A percentile compares a stretch with the other conserved stretches of the same genome.
phyloP scores from a whole-genome alignment of 805 yeast genomes.

The Ogataea populi-albae region DNA sequence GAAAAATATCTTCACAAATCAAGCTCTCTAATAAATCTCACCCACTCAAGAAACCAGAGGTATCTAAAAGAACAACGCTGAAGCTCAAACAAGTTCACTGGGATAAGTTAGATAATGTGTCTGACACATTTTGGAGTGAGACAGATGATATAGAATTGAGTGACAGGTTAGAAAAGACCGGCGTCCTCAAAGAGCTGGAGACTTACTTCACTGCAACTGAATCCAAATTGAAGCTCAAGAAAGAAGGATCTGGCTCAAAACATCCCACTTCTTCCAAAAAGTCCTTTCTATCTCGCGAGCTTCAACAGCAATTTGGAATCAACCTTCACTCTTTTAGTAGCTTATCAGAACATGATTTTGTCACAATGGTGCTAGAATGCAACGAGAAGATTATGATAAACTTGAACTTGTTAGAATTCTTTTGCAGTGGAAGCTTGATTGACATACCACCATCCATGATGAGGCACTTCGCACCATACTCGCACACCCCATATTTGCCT shows the following conservation, averaged over 20 bases:
- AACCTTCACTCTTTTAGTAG: constrained; percentile 63
- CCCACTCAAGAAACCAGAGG: no score
- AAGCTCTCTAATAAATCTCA: no score
- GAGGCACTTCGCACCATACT: constrained; percentile 61
- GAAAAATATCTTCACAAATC: no score
- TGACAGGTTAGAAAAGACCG: constrained; percentile 50
- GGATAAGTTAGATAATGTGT: constrained; percentile 65
- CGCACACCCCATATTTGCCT: constrained; percentile 43
- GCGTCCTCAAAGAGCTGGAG: constrained; percentile 66
- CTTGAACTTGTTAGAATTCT: constrained; percentile 62
- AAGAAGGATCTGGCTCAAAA: constrained; percentile 37
- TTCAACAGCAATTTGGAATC: constrained; percentile 78
- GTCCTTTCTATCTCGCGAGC: constrained; percentile 62
- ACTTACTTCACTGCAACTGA: constrained; percentile 47
- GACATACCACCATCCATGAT: constrained; percentile 57
- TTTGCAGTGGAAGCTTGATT: constrained; percentile 60
- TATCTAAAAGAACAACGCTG: constrained; percentile 21
- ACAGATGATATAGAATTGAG: constrained; percentile 43
- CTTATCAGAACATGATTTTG: constrained; percentile 51
- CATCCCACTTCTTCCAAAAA: constrained; percentile 47
- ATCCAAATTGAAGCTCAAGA: constrained; percentile 21
- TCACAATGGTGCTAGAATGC: constrained; percentile 55
- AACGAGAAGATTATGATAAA: constrained; percentile 53
- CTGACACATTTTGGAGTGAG: constrained; percentile 63
- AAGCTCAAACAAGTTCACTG: constrained; percentile 78